Percentiles rank a stretch among this genome's conserved stretches.
Conservation (phyloP, 352 stramenopile genomes). For the Lagenidium sp. region DNA sequence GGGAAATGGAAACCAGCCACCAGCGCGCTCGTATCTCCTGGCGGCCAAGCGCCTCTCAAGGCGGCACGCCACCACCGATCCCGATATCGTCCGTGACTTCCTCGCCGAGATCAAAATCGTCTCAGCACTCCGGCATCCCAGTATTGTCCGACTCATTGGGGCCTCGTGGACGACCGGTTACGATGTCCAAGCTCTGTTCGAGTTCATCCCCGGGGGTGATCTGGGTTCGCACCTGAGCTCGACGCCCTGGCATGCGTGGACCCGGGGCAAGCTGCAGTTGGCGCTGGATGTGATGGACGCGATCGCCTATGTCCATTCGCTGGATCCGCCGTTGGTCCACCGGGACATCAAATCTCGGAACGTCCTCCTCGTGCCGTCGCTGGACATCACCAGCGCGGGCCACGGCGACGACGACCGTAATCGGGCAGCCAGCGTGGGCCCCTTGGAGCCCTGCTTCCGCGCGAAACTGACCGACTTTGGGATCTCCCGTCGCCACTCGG, state of each 20-base stretch:
- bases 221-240: constrained; percentile 2
- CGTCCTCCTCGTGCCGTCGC: constrained; percentile 7
- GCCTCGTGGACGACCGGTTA: constrained; percentile 39
- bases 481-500: constrained; percentile 13
- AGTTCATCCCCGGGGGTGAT: constrained; percentile 23
- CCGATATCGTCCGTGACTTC: too few species aligned
- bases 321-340: constrained; percentile 17
- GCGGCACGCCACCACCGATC: too few species aligned
- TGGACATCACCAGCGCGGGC: not conserved
- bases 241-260: constrained; percentile 9
- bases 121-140: constrained; percentile 19
- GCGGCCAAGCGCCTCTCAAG: too few species aligned
- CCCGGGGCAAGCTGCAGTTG: constrained; percentile 30
- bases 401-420: not conserved
- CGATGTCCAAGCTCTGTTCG: constrained; percentile 28
- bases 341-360: constrained; percentile 21
- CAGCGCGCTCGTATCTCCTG: too few species aligned
- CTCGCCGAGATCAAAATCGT: constrained; percentile 18
- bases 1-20: too few species aligned
- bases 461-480: constrained; percentile 53
- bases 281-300: constrained; percentile 31
- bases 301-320: constrained; percentile 39
- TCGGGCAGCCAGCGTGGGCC: constrained; percentile 3
- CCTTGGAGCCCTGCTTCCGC: constrained; percentile 19
- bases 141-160: constrained; percentile 35